phyloP scores from a whole-genome alignment of 208 protist genomes.

The Trypanosoma grayi region DNA sequence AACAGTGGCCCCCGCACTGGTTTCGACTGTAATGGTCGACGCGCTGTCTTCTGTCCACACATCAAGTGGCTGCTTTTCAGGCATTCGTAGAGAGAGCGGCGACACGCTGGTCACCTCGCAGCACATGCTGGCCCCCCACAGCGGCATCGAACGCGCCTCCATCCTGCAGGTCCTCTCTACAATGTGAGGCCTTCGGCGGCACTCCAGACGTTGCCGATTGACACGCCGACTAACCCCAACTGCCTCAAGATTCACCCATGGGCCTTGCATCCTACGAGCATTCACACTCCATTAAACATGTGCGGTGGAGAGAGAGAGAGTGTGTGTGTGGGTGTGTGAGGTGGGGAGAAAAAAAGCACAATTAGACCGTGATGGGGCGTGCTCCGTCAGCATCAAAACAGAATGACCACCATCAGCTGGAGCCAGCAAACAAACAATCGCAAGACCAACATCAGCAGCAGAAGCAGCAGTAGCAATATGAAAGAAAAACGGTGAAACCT shows the following conservation, averaged over 20 bases:
- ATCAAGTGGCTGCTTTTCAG: not conserved
- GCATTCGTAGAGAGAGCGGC: not conserved
- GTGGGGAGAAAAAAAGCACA: no score
- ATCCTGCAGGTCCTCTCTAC: not conserved
- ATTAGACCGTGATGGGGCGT: no score
- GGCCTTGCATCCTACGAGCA: slow-evolving; percentile 3
- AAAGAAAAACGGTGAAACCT: not conserved
- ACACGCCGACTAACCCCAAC: not conserved
- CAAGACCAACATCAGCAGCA: no score
- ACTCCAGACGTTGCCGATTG: not conserved
- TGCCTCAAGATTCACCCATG: not conserved
- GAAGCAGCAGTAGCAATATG: not conserved
- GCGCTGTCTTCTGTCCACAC: not conserved
- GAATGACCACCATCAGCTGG: no score
- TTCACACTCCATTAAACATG: no score
- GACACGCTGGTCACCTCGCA: slow-evolving; percentile 5
- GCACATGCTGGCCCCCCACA: not conserved
- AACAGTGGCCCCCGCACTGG: not conserved
- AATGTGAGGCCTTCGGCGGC: not conserved
- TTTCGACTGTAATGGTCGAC: slow-evolving; percentile 14
- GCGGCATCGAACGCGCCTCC: not conserved
- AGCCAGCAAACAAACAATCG: no score
- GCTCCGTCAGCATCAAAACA: no score
- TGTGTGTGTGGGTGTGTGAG: no score
- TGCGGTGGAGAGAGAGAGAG: no score